phyloP scores from a whole-genome alignment of 2,329 filamentous ascomycete species.

The Hypoxylon sp. region DNA sequence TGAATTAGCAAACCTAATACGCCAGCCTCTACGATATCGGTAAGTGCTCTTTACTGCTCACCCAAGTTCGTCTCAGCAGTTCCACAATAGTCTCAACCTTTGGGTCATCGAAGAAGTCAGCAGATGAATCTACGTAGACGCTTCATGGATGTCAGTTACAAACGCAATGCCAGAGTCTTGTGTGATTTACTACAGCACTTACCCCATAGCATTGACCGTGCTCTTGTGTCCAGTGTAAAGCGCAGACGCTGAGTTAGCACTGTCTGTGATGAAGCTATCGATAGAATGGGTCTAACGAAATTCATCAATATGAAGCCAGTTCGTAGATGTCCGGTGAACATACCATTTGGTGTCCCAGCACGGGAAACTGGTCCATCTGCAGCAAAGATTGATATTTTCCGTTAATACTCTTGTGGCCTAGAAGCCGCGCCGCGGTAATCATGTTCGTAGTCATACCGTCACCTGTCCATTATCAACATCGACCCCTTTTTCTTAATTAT shows the following conservation, averaged over 20 bases:
- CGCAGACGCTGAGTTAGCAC: slow-evolving; percentile 86
- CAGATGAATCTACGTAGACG: slow-evolving; percentile 83
- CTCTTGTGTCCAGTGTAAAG: slow-evolving; percentile 88
- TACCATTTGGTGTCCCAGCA: slow-evolving; percentile 87
- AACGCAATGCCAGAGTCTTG: not conserved
- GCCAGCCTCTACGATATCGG: not conserved
- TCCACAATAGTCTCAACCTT: slow-evolving; percentile 89
- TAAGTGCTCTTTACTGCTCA: slow-evolving; percentile 46
- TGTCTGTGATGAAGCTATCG: slow-evolving; percentile 88
- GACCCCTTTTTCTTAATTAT: not conserved
- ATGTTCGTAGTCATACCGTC: slow-evolving; percentile 82
- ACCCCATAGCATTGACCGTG: slow-evolving; percentile 84
- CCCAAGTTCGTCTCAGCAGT: slow-evolving; percentile 78
- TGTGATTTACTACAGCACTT: slow-evolving; percentile 26
- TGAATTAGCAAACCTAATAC: slow-evolving; percentile 44
- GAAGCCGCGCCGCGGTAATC: slow-evolving; percentile 84
- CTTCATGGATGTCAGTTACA: slow-evolving; percentile 53
- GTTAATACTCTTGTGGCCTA: slow-evolving; percentile 86
- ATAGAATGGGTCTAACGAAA: slow-evolving; percentile 77
- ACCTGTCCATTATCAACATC: slow-evolving; percentile 37
- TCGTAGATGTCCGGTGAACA: not conserved
- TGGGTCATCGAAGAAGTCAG: slow-evolving; percentile 82
- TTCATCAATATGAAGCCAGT: slow-evolving; percentile 17
- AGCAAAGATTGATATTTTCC: slow-evolving; percentile 84
- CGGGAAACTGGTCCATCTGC: slow-evolving; percentile 85